Evolutionary conservation across 1,139 yeast species (phyloP).

Genomic region (Zygoascus meyerae): DNA sequence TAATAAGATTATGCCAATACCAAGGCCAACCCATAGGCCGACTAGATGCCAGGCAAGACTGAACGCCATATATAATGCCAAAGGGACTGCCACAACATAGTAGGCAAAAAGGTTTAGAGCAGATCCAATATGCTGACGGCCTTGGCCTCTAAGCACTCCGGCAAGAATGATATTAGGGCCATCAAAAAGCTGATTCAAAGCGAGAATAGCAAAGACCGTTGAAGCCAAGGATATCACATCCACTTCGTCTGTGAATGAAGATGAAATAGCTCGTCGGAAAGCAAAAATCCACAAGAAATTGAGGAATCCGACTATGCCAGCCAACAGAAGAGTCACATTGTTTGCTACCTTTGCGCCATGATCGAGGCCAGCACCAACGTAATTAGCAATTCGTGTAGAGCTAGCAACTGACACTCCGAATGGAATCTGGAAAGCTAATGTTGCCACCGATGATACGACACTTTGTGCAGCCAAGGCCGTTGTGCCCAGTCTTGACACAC

Average conservation of each 20-base stretch:
- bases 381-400: slow-evolving; percentile 82
- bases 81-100: slow-evolving; percentile 65
- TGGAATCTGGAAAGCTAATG: slow-evolving; percentile 78
- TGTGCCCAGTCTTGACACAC: slow-evolving; percentile 76
- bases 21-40: slow-evolving; percentile 84
- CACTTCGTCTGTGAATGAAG: slow-evolving; percentile 63
- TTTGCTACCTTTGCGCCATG: slow-evolving; percentile 61
- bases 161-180: slow-evolving; percentile 77
- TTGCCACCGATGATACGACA: slow-evolving; percentile 74
- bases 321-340: slow-evolving; percentile 52
- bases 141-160: slow-evolving; percentile 83
- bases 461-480: slow-evolving; percentile 83
- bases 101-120: slow-evolving; percentile 67
- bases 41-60: slow-evolving; percentile 45
- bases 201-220: slow-evolving; percentile 63
- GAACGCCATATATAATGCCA: slow-evolving; percentile 62
- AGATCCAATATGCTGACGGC: slow-evolving; percentile 81
- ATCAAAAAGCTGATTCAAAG: slow-evolving; percentile 71
- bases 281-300: slow-evolving; percentile 51
- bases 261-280: slow-evolving; percentile 53
- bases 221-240: slow-evolving; percentile 49
- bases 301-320: slow-evolving; percentile 49
- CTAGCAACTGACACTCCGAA: slow-evolving; percentile 86
- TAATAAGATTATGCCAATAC: slow-evolving; percentile 46
- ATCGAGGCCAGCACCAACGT: slow-evolving; percentile 72